Conservation (phyloP, 2,329 filamentous ascomycete genomes). For the Blumeriella jaapii region DNA sequence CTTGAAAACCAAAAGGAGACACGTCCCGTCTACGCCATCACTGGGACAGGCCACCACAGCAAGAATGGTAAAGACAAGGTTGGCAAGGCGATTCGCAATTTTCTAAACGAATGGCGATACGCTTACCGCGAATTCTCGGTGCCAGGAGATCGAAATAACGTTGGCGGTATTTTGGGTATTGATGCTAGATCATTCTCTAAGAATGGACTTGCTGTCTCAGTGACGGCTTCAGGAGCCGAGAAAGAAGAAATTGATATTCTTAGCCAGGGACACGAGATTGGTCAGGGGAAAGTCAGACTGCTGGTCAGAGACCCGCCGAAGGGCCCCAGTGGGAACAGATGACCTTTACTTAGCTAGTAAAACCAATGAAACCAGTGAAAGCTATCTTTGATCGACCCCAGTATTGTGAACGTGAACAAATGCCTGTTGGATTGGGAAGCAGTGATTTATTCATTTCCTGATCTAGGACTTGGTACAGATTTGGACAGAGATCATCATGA, state of each 20-base stretch:
- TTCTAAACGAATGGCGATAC: conserved; percentile 92
- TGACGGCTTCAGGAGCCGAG: conserved; percentile 20
- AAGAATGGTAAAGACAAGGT: conserved; percentile 99
- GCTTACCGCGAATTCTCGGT: conserved; percentile 94
- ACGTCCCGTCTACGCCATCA: conserved; percentile 85
- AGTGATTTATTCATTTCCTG: not conserved
- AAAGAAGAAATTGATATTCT: conserved; percentile 41
- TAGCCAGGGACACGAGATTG: conserved; percentile 55
- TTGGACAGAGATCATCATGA: too few species aligned
- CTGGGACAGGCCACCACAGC: conserved; percentile 90
- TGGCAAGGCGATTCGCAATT: conserved; percentile 81
- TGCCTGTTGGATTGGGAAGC: too few species aligned
- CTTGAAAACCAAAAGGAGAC: conserved; percentile 65
- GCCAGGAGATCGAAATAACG: conserved; percentile 75
- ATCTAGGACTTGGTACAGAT: too few species aligned
- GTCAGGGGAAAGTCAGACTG: conserved; percentile 53
- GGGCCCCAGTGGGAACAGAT: conserved; percentile 22
- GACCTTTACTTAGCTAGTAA: conserved; percentile 18
- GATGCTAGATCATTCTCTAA: conserved; percentile 49
- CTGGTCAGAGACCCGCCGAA: conserved; percentile 41
- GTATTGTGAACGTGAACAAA: too few species aligned
- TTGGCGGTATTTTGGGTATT: conserved; percentile 65
- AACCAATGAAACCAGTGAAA: conserved; percentile 24
- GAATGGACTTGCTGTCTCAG: conserved; percentile 28
- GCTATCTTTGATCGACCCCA: too few species aligned